Base-by-base conservation (phyloP, 768 basidiomycete species). In the Pleurotus citrinopileatus region DNA sequence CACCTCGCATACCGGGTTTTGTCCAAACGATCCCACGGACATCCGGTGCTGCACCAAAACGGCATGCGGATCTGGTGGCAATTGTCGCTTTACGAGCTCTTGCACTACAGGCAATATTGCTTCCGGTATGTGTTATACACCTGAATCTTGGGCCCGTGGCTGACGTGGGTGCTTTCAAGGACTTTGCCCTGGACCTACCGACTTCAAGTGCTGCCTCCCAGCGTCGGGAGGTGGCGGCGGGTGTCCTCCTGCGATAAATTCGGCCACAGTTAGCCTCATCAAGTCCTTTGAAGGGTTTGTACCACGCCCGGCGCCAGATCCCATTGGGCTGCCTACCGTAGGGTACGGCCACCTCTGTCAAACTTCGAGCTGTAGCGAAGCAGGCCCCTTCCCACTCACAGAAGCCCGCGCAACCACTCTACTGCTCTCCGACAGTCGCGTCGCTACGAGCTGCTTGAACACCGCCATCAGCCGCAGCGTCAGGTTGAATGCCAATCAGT, bases 261-360 rank as follows among this genome's bases (percentile, higher is more conserved):
- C 54, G 38, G 66, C 66, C 13, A 70, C 69, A 2, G 40, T 70
- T 53, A 56, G 56, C 23, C 52, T 67, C 26, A 69, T 71, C 57
- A 70, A 71, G 42, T 13, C 54, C 12, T 70, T 61, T 44, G 70
- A 71, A 62, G 68, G 70, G n/a, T 72, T 72, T 55, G 70, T 72
- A 15, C 23, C 66, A 17, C 57, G 57, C 17, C 70, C 70, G 19
- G 60, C 61, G 17, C 70, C 70, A 9, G 70, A 72, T 57, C 70
- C 70, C 36, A 66, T 70, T 20, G 69, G 67, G 20, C 62, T 72
- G 32, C 68, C 68, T 7, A 72, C 69, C 26, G 71, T 70, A 42
- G 71, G 71, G 17, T 72, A 65, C 56, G 69, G 70, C 8, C 70
- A 72, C 54, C 63, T 67, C 26, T 72, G 70, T 59, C 43, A 64